phyloP scores from a whole-genome alignment of 495 filamentous ascomycete species.

The Tricharina praecox region DNA sequence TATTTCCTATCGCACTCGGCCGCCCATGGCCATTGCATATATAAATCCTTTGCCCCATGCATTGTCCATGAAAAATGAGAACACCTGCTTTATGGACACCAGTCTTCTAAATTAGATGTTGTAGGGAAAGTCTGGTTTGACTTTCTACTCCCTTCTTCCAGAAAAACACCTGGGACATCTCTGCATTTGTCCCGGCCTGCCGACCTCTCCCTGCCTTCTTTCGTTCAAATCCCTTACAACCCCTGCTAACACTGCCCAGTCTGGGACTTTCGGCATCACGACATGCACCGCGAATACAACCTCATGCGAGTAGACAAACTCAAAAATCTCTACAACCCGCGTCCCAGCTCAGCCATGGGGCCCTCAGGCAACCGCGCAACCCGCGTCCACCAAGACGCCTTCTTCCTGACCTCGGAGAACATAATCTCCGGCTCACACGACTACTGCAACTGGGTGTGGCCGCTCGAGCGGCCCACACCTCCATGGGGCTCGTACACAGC shows the following conservation, averaged over 20 bases:
- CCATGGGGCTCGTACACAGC: slow-evolving; percentile 10
- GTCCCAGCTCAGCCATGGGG: slow-evolving; percentile 13
- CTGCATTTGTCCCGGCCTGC: too few relatives aligned
- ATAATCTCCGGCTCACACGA: slow-evolving; percentile 22
- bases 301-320: slow-evolving; percentile 19
- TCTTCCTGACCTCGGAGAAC: slow-evolving; percentile 14
- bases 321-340: slow-evolving; percentile 18
- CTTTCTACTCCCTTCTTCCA: too few relatives aligned
- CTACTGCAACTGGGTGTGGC: slow-evolving; percentile 26
- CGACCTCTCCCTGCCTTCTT: not conserved
- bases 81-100: too few relatives aligned
- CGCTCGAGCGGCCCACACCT: slow-evolving; percentile 5
- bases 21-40: too few relatives aligned
- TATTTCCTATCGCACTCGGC: too few relatives aligned
- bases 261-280: slow-evolving; percentile 26
- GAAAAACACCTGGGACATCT: too few relatives aligned
- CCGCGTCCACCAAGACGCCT: slow-evolving; percentile 19
- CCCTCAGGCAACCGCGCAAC: slow-evolving; percentile 23
- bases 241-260: not conserved
- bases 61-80: too few relatives aligned
- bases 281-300: slow-evolving; percentile 22
- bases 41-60: too few relatives aligned
- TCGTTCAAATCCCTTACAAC: not conserved
- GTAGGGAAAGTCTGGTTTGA: too few relatives aligned
- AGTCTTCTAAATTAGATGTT: too few relatives aligned